Percentiles rank a stretch among this genome's conserved stretches.
These are phyloP conservation scores for Phytophthora chlamydospora DNA, from an alignment of 352 stramenopile species.

Conservation along the genomic window DNA sequence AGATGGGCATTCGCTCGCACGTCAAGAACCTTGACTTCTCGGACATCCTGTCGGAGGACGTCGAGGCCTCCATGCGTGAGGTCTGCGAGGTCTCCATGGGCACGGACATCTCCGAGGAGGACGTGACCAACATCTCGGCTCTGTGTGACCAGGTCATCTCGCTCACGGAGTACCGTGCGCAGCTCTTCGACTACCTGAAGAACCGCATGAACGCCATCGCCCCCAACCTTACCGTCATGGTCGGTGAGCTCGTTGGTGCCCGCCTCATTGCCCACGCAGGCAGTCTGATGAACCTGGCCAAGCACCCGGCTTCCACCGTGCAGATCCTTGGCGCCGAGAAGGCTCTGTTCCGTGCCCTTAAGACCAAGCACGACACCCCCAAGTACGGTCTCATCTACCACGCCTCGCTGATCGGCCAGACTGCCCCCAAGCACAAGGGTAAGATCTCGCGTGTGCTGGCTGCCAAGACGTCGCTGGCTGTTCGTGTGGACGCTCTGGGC, in stretches of 20 bases:
- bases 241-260: conserved; percentile 98
- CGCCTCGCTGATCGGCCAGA: conserved; percentile 98
- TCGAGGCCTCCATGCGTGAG: conserved; percentile 96
- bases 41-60: conserved; percentile 88
- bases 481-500: conserved; percentile 98
- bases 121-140: conserved; percentile 97
- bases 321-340: conserved; percentile 99
- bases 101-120: conserved; percentile 99
- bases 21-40: conserved; percentile 94
- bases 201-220: conserved; percentile 99
- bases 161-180: conserved; percentile 90
- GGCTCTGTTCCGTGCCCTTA: conserved; percentile 99
- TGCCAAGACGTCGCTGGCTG: conserved; percentile 98
- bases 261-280: conserved; percentile 99
- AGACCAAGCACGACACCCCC: conserved; percentile 99
- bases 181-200: conserved; percentile 99
- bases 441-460: conserved; percentile 99
- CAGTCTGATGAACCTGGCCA: conserved; percentile 99
- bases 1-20: conserved; percentile 94
- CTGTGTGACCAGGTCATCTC: conserved; percentile 93
- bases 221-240: conserved; percentile 99
- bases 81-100: conserved; percentile 99
- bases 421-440: conserved; percentile 99
- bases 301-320: conserved; percentile 99
- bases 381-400: conserved; percentile 99